Percentiles rank a stretch among this genome's conserved stretches.
phyloP scores from a whole-genome alignment of 495 filamentous ascomycete species.

The Aspergillus campestris region DNA sequence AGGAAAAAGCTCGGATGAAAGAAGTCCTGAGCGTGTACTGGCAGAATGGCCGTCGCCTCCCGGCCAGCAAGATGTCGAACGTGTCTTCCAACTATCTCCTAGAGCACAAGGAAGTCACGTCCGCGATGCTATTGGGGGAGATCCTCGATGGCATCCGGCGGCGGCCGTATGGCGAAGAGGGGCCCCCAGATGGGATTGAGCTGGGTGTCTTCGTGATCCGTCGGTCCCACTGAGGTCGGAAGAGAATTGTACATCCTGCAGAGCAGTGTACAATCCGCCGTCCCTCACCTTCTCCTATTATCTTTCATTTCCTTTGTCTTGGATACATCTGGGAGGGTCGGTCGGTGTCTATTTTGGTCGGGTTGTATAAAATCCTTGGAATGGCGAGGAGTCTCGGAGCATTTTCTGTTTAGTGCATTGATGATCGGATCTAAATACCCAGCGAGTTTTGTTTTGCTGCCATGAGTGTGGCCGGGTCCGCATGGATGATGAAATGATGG shows the following conservation, averaged over 20 bases:
- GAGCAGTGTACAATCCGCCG: neutral
- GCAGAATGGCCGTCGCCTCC: constrained; percentile 40
- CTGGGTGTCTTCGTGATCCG: constrained; percentile 57
- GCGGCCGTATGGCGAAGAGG: constrained; percentile 36
- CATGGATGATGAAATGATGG: constrained; percentile 12
- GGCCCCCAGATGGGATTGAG: constrained; percentile 45
- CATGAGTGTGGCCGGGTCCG: constrained; percentile 19
- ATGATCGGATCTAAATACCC: constrained; percentile 30
- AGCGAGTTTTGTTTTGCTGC: constrained; percentile 23
- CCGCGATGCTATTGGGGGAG: constrained; percentile 50
- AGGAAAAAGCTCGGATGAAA: constrained; percentile 59
- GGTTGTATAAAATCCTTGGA: neutral
- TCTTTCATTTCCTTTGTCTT: constrained; percentile 4
- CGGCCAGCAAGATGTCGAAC: constrained; percentile 26
- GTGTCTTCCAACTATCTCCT: constrained; percentile 25
- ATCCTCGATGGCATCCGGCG: constrained; percentile 54
- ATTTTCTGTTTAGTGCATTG: constrained; percentile 14
- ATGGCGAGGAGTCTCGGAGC: neutral
- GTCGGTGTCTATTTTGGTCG: constrained; percentile 14
- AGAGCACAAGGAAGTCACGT: constrained; percentile 37
- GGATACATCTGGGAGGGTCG: neutral
- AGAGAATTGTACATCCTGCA: neutral
- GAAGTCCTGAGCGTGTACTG: constrained; percentile 51
- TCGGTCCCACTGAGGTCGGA: constrained; percentile 27
- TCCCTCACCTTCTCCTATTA: constrained; percentile 8